Evolutionary conservation across 257 asterid species (phyloP).

Genomic region (Petunia axillaris): DNA sequence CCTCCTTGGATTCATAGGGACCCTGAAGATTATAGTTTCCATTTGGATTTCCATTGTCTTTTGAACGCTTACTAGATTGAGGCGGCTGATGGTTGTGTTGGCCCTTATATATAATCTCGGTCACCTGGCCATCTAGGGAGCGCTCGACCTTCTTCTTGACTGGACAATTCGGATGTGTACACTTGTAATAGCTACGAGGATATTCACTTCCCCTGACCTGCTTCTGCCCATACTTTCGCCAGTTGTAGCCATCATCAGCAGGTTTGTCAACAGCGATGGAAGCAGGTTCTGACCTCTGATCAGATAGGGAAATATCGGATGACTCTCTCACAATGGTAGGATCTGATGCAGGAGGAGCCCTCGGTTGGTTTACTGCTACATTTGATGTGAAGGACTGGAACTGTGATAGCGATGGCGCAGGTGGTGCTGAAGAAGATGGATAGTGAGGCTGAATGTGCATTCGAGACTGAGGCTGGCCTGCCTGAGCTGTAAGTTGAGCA

Average conservation of each 20-base stretch:
- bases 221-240: conserved; percentile 65
- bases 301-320: conserved; percentile 44
- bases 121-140: conserved; percentile 56
- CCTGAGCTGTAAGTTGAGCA: conserved; percentile 56
- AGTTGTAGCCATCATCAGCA: conserved; percentile 58
- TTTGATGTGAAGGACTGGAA: conserved; percentile 33
- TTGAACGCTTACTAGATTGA: conserved; percentile 52
- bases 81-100: conserved; percentile 75
- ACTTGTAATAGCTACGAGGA: conserved; percentile 72
- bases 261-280: conserved; percentile 54
- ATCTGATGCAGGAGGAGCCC: conserved; percentile 33
- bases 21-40: conserved; percentile 39
- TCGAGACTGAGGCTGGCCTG: conserved; percentile 46
- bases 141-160: conserved; percentile 77
- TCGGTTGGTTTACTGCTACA: conserved; percentile 39
- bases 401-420: conserved; percentile 37
- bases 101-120: conserved; percentile 64
- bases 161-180: conserved; percentile 67
- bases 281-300: conserved; percentile 51
- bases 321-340: conserved; percentile 39
- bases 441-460: conserved; percentile 44
- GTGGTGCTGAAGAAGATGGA: conserved; percentile 46
- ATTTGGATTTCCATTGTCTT: conserved; percentile 50
- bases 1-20: conserved; percentile 47
- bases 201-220: conserved; percentile 63